Evolutionary conservation across 2,329 filamentous ascomycete species (phyloP).

Genomic region (Aspergillus sp.): DNA sequence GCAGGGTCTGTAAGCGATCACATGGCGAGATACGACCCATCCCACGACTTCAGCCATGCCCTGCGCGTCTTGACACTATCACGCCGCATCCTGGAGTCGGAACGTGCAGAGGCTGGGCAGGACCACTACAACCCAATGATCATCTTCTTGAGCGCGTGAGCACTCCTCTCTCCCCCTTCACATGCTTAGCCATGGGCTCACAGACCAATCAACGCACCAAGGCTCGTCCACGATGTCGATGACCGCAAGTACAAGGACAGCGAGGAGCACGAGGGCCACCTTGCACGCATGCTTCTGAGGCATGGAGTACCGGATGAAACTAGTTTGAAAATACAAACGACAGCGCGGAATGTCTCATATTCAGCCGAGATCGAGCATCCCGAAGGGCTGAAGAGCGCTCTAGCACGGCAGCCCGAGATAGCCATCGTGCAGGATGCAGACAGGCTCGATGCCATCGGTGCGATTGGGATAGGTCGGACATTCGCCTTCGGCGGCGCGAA

Average conservation of each 20-base stretch:
- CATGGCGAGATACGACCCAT: neutral
- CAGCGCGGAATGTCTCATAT: neutral
- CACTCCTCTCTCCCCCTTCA: neutral
- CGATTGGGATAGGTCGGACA: constrained; percentile 3
- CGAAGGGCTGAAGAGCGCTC: neutral
- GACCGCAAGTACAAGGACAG: neutral
- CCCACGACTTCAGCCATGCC: neutral
- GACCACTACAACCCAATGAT: neutral
- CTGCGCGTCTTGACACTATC: neutral
- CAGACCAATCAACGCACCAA: neutral
- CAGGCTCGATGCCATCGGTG: constrained; percentile 10
- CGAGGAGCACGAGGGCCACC: neutral
- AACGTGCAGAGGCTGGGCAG: neutral
- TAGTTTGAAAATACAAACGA: neutral
- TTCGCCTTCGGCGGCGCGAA: neutral
- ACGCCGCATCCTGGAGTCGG: neutral
- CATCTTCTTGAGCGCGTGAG: neutral
- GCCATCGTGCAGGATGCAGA: constrained; percentile 10
- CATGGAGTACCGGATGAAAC: neutral
- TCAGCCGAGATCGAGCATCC: neutral
- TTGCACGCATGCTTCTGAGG: neutral
- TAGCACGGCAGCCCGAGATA: constrained; percentile 4
- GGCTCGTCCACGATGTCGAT: neutral
- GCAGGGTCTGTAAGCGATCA: neutral
- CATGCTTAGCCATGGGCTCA: neutral